These are phyloP conservation scores for Phaeosphaeria sp. DNA, from an alignment of 2,329 filamentous ascomycete species.

Conservation along the genomic window DNA sequence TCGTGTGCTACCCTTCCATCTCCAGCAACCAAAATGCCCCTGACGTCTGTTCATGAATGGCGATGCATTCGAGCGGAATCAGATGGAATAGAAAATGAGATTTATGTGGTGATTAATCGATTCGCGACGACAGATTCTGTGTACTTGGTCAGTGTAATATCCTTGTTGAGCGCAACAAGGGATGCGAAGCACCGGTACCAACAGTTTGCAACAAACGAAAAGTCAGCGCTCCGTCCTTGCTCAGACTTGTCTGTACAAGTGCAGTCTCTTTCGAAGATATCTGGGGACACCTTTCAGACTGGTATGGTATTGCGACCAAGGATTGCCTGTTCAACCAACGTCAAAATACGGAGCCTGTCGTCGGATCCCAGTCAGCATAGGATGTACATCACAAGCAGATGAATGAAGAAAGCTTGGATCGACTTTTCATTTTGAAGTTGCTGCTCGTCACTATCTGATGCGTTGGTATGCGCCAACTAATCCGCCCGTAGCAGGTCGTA, in stretches of 20 bases:
- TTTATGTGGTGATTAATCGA: not conserved
- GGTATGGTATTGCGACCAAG: not conserved
- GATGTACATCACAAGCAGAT: not conserved
- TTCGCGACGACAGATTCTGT: not conserved
- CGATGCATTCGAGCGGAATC: not conserved
- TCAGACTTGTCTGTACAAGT: not conserved
- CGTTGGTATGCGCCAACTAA: not conserved
- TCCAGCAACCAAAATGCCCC: not conserved
- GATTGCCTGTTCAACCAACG: not conserved
- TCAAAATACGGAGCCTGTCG: not conserved
- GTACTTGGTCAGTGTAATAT: not conserved
- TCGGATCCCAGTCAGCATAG: not conserved
- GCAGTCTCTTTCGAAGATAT: not conserved
- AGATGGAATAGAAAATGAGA: not conserved
- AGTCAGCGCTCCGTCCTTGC: not conserved
- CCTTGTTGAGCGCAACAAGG: not conserved
- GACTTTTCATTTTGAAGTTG: slow-evolving; percentile 21
- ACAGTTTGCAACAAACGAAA: not conserved
- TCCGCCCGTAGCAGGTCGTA: not conserved
- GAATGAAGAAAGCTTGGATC: not conserved
- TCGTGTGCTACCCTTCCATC: not conserved
- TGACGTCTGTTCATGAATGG: not conserved
- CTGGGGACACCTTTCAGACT: not conserved
- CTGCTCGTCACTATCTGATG: slow-evolving; percentile 14
- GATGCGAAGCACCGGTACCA: not conserved